A percentile compares a stretch with the other conserved stretches of the same genome.
phyloP scores from a whole-genome alignment of 257 asterid species.

The Lycium barbarum region DNA sequence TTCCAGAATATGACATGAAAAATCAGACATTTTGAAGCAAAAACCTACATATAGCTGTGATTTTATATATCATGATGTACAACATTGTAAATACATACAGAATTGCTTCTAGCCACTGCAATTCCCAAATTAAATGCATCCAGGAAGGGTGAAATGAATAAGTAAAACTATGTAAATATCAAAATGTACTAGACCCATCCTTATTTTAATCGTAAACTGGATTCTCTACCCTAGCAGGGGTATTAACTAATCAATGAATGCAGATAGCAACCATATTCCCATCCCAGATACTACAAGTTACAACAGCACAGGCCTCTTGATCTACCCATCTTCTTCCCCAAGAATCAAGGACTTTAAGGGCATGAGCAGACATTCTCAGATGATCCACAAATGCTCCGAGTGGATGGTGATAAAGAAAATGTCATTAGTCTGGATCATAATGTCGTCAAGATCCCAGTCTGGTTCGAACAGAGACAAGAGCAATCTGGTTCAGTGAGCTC shows the following conservation, averaged over 20 bases:
- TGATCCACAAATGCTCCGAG: not conserved
- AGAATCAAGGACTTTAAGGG: not conserved
- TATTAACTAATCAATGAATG: not conserved
- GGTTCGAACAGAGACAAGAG: slow-evolving; percentile 89
- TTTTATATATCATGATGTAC: slow-evolving; percentile 21
- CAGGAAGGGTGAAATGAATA: slow-evolving; percentile 14
- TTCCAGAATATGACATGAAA: not conserved
- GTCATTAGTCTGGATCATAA: slow-evolving; percentile 39
- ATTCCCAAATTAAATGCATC: not conserved
- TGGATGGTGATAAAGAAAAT: not conserved
- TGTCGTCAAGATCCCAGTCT: slow-evolving; percentile 59
- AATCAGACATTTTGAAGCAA: not conserved
- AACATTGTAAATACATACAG: slow-evolving; percentile 5
- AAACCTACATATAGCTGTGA: not conserved
- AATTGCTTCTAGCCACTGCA: slow-evolving; percentile 23
- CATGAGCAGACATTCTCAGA: not conserved
- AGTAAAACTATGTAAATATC: not conserved
- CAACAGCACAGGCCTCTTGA: slow-evolving; percentile 3
- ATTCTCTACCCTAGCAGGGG: slow-evolving; percentile 25
- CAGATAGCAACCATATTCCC: not conserved
- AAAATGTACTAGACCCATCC: slow-evolving; percentile 7
- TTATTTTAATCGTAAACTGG: not conserved
- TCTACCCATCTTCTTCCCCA: slow-evolving; percentile 4
- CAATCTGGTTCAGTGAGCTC: slow-evolving; percentile 74
- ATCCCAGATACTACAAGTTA: slow-evolving; percentile 18